phyloP scores from a whole-genome alignment of 345 rosid species.

The Populus deltoides region DNA sequence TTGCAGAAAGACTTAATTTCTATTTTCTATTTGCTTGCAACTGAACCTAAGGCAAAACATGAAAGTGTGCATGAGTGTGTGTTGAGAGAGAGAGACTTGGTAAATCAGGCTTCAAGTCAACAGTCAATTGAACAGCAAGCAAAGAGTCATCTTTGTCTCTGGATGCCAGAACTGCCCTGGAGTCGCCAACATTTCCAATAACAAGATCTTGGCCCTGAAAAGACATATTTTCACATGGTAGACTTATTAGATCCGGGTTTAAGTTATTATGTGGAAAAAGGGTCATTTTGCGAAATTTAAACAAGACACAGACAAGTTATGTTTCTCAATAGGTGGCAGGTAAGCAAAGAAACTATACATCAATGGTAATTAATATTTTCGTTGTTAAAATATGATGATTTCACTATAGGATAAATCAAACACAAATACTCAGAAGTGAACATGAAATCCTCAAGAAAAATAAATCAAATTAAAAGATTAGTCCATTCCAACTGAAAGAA shows the following conservation, averaged over 20 bases:
- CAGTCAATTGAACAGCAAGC: constrained; percentile 70
- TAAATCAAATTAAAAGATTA: no score
- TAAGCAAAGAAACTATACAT: no score
- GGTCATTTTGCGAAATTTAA: not conserved
- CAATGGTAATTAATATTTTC: no score
- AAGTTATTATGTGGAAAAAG: not conserved
- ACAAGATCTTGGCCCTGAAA: constrained; percentile 75
- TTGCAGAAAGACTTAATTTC: not conserved
- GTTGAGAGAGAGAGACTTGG: constrained; percentile 39
- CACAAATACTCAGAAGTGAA: no score
- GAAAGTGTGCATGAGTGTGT: no score
- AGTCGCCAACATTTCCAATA: constrained; percentile 86
- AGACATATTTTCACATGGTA: constrained; percentile 16
- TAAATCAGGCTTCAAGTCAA: constrained; percentile 95
- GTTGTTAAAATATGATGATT: no score
- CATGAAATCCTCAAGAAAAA: no score
- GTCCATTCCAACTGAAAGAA: no score
- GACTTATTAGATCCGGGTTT: not conserved
- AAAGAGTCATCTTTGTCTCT: constrained; percentile 62
- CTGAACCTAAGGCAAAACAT: not conserved
- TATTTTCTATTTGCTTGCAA: not conserved
- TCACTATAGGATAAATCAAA: no score
- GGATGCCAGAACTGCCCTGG: constrained; percentile 86
- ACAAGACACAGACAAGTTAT: not conserved
- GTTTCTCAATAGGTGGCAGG: not conserved